Evolutionary conservation across 768 basidiomycete species (phyloP), one percentile per base, ranked within the genome.

Genomic region (Gloeopeniophorella convolvens): DNA sequence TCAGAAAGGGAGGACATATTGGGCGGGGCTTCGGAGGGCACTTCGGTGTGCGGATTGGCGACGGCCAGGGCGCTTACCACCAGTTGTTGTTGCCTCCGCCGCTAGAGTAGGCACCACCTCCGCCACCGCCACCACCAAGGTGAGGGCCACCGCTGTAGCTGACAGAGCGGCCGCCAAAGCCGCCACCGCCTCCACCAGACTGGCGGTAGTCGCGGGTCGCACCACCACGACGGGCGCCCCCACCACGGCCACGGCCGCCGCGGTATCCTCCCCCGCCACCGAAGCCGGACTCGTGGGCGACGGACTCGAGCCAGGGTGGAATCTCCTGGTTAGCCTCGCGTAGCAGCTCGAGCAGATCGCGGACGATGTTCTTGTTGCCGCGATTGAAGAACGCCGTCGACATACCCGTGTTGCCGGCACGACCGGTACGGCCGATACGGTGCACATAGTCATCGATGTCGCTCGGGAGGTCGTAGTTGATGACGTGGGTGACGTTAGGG

Each of bases 401-500:
- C 57, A 84, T 78, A 74, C 96, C 96, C 10, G 87, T 90, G 75
- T 99, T 99, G 42, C 96, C 96, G 8, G 96, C 96, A 79, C 96
- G 94, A 37, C 96, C 96, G 12, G 93, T 95, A 75, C 93, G 88
- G 75, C 92, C 92, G 61, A 94, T 95, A 63, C 92, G 93, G 66
- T 98, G 94, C 39, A 98, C 94, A 69, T 98, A 99, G 69, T 99
- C 96, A 63, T 98, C 96, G 57, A 99, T 94, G 70, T 98, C 96
- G 54, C 87, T 87, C 11, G 96, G 96, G 5, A 99, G 76, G 66
- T 98, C 96, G 69, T 97, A 98, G 68, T 97, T 95, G 74, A 98
- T 77, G 63, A 99, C 96, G 66, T 98, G 96, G 13, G 89, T 96
- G 63, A 99, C 96, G 68, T 99, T 96, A 55, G 96, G 96, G 61